Evolutionary conservation across 208 protist species (phyloP).

Genomic region (Trypanosoma boissoni): DNA sequence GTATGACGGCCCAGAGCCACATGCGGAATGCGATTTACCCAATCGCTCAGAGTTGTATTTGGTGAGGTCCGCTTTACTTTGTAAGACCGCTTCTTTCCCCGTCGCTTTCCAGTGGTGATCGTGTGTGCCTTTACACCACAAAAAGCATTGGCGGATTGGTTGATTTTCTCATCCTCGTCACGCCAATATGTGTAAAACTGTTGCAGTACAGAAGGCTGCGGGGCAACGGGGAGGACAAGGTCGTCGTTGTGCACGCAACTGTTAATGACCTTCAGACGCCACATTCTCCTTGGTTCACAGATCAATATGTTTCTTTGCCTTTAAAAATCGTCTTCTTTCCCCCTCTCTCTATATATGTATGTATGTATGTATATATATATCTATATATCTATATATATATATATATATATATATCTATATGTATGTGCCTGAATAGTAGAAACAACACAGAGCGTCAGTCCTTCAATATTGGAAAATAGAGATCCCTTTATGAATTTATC

Average conservation of each 20-base stretch:
- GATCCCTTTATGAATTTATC: neutral
- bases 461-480: neutral
- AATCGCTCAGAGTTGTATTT: slow-evolving; percentile 27
- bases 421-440: neutral
- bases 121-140: too few species aligned
- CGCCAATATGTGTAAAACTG: slow-evolving; percentile 40
- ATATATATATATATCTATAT: neutral
- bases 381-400: slow-evolving; percentile 3
- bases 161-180: slow-evolving; percentile 12
- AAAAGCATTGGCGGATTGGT: neutral
- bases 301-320: neutral
- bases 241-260: slow-evolving; percentile 47
- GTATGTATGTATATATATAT: neutral
- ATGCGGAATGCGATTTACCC: slow-evolving; percentile 61
- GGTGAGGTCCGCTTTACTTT: neutral
- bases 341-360: neutral
- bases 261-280: slow-evolving; percentile 50
- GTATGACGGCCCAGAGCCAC: slow-evolving; percentile 60
- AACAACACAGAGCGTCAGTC: neutral
- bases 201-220: slow-evolving; percentile 40
- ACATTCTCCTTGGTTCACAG: slow-evolving; percentile 6
- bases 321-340: neutral
- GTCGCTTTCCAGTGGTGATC: neutral
- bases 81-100: slow-evolving; percentile 1
- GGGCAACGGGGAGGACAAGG: slow-evolving; percentile 41